Conservation (phyloP, 192 early-diverging fungal species). For the Pilaira anomala region DNA sequence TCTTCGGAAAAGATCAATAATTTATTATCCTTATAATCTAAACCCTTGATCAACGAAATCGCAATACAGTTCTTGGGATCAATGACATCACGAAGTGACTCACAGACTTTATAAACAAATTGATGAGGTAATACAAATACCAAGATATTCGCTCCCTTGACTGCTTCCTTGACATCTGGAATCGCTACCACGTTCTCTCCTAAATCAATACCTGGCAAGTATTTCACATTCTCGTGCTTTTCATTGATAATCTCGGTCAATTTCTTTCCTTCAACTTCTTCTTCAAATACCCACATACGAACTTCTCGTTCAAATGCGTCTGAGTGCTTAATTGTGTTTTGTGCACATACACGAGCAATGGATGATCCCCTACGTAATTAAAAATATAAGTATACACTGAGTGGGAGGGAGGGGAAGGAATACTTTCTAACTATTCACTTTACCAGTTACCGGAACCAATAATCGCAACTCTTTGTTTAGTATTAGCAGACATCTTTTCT, state of each 20-base stretch:
- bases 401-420: background rate
- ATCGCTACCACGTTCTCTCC: slow-evolving; percentile 82
- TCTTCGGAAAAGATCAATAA: slow-evolving; percentile 13
- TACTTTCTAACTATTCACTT: slow-evolving; percentile 16
- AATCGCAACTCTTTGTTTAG: slow-evolving; percentile 73
- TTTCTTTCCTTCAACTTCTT: slow-evolving; percentile 73
- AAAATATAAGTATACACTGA: slow-evolving; percentile 1
- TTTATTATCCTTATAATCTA: slow-evolving; percentile 14
- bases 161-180: slow-evolving; percentile 73
- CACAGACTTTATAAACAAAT: slow-evolving; percentile 79
- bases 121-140: slow-evolving; percentile 93
- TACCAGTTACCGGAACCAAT: slow-evolving; percentile 96
- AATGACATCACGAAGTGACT: slow-evolving; percentile 69
- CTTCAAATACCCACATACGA: slow-evolving; percentile 95
- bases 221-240: slow-evolving; percentile 84
- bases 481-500: background rate
- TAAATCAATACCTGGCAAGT: slow-evolving; percentile 81
- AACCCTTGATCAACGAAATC: slow-evolving; percentile 85
- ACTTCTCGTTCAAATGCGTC: slow-evolving; percentile 73
- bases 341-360: slow-evolving; percentile 84
- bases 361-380: slow-evolving; percentile 95
- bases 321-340: slow-evolving; percentile 64
- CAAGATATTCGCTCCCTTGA: slow-evolving; percentile 77
- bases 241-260: slow-evolving; percentile 94
- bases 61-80: slow-evolving; percentile 65